Base-by-base conservation (phyloP, 371 early-diverging fungal genomes). In the Syncephalis fuscata region DNA sequence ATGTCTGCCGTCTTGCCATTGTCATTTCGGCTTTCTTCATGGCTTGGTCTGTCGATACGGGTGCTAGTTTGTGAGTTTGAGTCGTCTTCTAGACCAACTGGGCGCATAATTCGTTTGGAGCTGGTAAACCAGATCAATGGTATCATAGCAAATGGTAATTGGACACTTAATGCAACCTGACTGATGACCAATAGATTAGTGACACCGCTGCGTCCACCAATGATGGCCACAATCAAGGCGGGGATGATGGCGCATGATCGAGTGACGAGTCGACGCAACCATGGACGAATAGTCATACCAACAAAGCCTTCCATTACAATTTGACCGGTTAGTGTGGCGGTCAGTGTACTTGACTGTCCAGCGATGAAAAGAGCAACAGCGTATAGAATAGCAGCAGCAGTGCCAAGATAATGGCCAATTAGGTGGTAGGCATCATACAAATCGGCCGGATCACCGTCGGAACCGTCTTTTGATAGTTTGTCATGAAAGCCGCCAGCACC, bases 221-320 rank as follows among this genome's bases (percentile, higher is more conserved):
- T 52, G 9, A 82, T 50, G 14, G 76, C 76, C 0, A 78, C 77
- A 5, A 73, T 32, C 62, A 82, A 70, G 24, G 79, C 75, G 0
- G 84, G 84, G 1, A 84, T 63, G 10, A 84, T 57, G 0, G 84
- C 76, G 25, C 78, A 56, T n/a, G 64, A 59, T 17, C 82, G 67
- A 1, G 82, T 82, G 22, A 79, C 50, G 3, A 74, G 67, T 45
- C 76, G 66, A 15, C 84, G 74, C 47, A 76, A 73, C 81, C 81
- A 80, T 36, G 76, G 73, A 49, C 68, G 68, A 25, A 68, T 51
- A 8, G 56, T 48, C 46, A 65, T 58, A 37, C 68, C 68, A 60
- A 82, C 77, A 58, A 80, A 82, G 0, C 82, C 82, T 52, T 80
- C 78, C 5, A 76, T 73, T 3, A 83, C 81, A 56, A 73, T 76